Evolutionary conservation across 768 basidiomycete species (phyloP), one percentile per base, ranked within the genome.

Genomic region (Chalciporus chontae): DNA sequence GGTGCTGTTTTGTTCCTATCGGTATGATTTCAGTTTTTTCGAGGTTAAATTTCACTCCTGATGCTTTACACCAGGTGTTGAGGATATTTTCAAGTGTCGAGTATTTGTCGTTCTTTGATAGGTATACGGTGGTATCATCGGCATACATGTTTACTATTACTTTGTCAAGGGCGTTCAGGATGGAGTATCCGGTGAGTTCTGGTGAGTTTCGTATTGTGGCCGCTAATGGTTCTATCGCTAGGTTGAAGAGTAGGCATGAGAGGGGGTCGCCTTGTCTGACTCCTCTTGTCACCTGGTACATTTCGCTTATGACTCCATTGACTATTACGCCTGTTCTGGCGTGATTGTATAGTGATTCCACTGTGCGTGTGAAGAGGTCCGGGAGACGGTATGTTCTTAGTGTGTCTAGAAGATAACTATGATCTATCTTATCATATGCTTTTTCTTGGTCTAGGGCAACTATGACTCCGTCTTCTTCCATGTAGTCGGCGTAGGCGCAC

Each of bases 211-310:
- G 47, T 37, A 39, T 31, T 4, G 13, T 31, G 7, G 29, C 29
- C 4, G 29, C 29, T 57, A 50, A n/a, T 45, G 67, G 67, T 41
- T 71, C 67, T 1, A 69, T 71, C 0, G 69, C 65, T 0, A 69
- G 19, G 43, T 67, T 47, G 14, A 67, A 71, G 0, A 71, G 62
- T 0, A 70, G 57, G 52, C 70, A 71, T 0, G 64, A 69, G 0
- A 69, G 45, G 1, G 67, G 63, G 53, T 69, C 67, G 0, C 70
- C 72, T 26, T 26, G 26, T 5, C 26, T 2, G 26, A 26, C 26
- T 26, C 26, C 26, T 5, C 26, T 26, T 5, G 5, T 2, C 8
- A 26, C 26, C 7, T 26, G 26, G 5, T 26, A 26, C 26, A 1
- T 26, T 26, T 26, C 26, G 26, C 26, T 26, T 8, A 26, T 2